phyloP scores from a whole-genome alignment of 2,329 filamentous ascomycete genomes.

The Ascochyta koolunga region DNA sequence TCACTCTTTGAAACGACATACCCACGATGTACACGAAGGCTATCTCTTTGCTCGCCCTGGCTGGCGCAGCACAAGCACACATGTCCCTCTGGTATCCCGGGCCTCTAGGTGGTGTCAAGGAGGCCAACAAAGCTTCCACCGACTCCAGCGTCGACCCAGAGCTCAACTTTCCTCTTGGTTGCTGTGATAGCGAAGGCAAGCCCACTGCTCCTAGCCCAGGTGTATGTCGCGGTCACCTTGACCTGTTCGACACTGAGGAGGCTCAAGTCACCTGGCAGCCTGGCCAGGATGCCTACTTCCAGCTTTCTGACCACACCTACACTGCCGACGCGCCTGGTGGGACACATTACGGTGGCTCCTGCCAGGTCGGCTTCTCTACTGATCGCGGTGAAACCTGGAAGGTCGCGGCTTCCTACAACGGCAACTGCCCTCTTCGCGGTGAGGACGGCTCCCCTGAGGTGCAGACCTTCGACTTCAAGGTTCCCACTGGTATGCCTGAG shows the following conservation, averaged over 20 bases:
- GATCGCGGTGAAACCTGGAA: slow-evolving; percentile 54
- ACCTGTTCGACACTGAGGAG: slow-evolving; percentile 52
- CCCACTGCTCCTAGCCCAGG: slow-evolving; percentile 37
- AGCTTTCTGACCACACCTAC: slow-evolving; percentile 43
- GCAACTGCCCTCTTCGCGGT: slow-evolving; percentile 54
- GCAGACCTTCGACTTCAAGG: slow-evolving; percentile 54
- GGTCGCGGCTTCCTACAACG: slow-evolving; percentile 54
- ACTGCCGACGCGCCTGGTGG: slow-evolving; percentile 36
- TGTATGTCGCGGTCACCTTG: slow-evolving; percentile 53
- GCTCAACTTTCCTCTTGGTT: slow-evolving; percentile 55
- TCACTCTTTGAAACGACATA: slow-evolving; percentile 12
- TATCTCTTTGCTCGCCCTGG: slow-evolving; percentile 38
- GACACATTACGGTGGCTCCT: slow-evolving; percentile 56
- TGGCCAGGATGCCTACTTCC: slow-evolving; percentile 51
- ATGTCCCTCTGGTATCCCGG: slow-evolving; percentile 54
- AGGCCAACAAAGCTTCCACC: slow-evolving; percentile 46
- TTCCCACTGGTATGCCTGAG: slow-evolving; percentile 51
- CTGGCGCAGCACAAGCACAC: slow-evolving; percentile 42
- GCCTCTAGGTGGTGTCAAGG: slow-evolving; percentile 53
- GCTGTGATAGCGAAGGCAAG: slow-evolving; percentile 51
- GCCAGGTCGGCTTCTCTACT: slow-evolving; percentile 54
- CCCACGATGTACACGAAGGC: slow-evolving; percentile 34
- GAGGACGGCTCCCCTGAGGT: slow-evolving; percentile 47
- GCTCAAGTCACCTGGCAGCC: slow-evolving; percentile 53
- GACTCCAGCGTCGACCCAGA: slow-evolving; percentile 21